Conservation (phyloP, 2,329 filamentous ascomycete genomes). For the Pyricularia sp. region DNA sequence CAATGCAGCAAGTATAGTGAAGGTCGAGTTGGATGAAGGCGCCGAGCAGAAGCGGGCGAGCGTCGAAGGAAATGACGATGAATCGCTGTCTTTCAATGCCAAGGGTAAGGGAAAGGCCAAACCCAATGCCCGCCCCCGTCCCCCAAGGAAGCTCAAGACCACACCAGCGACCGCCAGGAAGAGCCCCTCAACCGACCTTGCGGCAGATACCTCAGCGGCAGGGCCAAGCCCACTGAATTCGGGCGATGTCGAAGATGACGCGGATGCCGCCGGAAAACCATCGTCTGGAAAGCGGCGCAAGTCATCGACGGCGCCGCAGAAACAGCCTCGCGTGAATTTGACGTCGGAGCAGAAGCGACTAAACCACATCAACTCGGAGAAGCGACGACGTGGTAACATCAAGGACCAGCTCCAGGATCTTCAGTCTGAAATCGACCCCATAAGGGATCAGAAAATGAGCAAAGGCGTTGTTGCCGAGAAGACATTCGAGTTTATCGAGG, state of each 20-base stretch:
- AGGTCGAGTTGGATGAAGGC: slow-evolving; percentile 28
- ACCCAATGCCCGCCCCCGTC: slow-evolving; percentile 16
- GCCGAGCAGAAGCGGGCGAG: slow-evolving; percentile 42
- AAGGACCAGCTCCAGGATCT: background rate
- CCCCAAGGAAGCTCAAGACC: background rate
- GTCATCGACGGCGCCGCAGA: slow-evolving; percentile 31
- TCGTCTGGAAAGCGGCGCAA: slow-evolving; percentile 36
- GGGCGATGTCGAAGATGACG: background rate
- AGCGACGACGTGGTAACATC: slow-evolving; percentile 49
- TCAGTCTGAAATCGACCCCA: background rate
- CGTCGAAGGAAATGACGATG: slow-evolving; percentile 28
- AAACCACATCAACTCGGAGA: slow-evolving; percentile 82
- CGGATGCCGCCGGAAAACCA: background rate
- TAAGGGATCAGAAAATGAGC: background rate
- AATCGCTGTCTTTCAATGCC: slow-evolving; percentile 16
- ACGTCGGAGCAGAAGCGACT: slow-evolving; percentile 72
- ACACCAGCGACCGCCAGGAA: slow-evolving; percentile 13
- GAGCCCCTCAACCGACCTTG: slow-evolving; percentile 20
- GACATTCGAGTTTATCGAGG: background rate
- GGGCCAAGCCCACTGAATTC: background rate
- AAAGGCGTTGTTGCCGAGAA: background rate
- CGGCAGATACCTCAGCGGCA: slow-evolving; percentile 10
- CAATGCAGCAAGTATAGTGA: slow-evolving; percentile 12
- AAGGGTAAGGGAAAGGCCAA: background rate
- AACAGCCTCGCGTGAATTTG: slow-evolving; percentile 58